phyloP scores from a whole-genome alignment of 2,329 filamentous ascomycete genomes.

The Nemania sp. region DNA sequence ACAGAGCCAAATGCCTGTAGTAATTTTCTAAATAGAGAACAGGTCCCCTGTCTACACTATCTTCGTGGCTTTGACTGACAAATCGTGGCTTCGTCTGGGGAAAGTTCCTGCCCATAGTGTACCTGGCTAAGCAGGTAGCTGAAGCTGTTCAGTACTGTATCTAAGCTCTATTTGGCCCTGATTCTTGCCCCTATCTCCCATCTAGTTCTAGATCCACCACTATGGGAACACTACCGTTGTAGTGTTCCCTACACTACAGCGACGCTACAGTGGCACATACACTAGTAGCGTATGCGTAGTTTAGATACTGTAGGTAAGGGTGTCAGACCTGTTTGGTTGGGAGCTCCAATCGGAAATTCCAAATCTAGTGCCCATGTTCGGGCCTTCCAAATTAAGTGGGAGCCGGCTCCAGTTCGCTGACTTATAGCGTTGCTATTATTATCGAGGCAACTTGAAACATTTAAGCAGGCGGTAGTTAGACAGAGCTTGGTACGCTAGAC shows the following conservation, averaged over 20 bases:
- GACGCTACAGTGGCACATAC: neutral
- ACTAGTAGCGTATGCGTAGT: neutral
- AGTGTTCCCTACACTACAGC: neutral
- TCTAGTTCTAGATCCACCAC: slow-evolving; percentile 11
- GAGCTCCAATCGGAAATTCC: slow-evolving; percentile 34
- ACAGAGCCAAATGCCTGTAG: slow-evolving; percentile 32
- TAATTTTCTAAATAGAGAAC: slow-evolving; percentile 38
- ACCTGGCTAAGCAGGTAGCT: slow-evolving; percentile 17
- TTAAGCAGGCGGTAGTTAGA: neutral
- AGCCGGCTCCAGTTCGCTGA: slow-evolving; percentile 29
- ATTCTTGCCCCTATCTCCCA: slow-evolving; percentile 30
- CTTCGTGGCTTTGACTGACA: slow-evolving; percentile 29
- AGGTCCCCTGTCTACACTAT: slow-evolving; percentile 21
- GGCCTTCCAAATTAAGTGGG: slow-evolving; percentile 38
- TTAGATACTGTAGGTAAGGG: slow-evolving; percentile 2
- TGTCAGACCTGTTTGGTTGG: slow-evolving; percentile 24
- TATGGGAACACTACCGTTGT: neutral
- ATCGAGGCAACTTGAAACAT: slow-evolving; percentile 24
- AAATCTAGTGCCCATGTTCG: slow-evolving; percentile 36
- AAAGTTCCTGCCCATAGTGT: slow-evolving; percentile 22
- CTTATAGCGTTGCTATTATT: slow-evolving; percentile 28
- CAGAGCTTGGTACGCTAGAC: neutral
- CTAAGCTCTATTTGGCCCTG: neutral
- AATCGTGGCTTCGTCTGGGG: slow-evolving; percentile 32
- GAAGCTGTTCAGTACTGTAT: slow-evolving; percentile 18